Base-by-base conservation (phyloP, 2,329 filamentous ascomycete species). In the Fusarium newnesense region DNA sequence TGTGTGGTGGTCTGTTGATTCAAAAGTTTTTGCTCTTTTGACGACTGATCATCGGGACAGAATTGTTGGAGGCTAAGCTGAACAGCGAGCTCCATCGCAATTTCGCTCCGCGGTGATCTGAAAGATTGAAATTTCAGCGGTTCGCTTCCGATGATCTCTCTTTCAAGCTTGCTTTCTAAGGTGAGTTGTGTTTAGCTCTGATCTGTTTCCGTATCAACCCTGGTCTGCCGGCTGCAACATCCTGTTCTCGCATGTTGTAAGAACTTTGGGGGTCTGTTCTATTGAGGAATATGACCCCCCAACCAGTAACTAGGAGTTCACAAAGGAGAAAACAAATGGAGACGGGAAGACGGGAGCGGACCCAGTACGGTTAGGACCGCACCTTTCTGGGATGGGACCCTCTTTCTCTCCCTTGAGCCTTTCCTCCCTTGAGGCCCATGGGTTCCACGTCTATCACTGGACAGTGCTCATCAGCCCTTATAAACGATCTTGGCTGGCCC, bases 311-410 rank as follows among this genome's bases (percentile, higher is more conserved):
- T 60, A 53, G 57, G 60, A 69, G 54, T 40, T 74, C 65, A 54
- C 53, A 74, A 72, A 69, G 37, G 68, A 64, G 73, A 69, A 66
- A 73, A 69, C 65, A 75, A 64, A 73, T 69, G 74, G 74, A 73
- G 74, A 76, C 75, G 76, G 76, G 75, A 78, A 67, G 75, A 64
- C 76, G 76, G 76, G 76, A 78, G 67, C 69, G 75, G 75, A 64
- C 63, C 73, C 62, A 76, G 73, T 67, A 75, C 76, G 75, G 76
- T 76, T 77, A 69, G 76, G 66, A 76, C 74, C 76, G 76, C 76
- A 66, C 71, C 58, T 64, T 61, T 62, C 67, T 68, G 54, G 68
- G 72, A 54, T 47, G 34, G 46, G 56, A 32, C 53, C 65, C 43
- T 64, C 52, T 47, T 52, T 43, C 40, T 63, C 56, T 75, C 66